Base-by-base conservation (phyloP, 2,329 filamentous ascomycete species). In the Emericellopsis cladophorae region DNA sequence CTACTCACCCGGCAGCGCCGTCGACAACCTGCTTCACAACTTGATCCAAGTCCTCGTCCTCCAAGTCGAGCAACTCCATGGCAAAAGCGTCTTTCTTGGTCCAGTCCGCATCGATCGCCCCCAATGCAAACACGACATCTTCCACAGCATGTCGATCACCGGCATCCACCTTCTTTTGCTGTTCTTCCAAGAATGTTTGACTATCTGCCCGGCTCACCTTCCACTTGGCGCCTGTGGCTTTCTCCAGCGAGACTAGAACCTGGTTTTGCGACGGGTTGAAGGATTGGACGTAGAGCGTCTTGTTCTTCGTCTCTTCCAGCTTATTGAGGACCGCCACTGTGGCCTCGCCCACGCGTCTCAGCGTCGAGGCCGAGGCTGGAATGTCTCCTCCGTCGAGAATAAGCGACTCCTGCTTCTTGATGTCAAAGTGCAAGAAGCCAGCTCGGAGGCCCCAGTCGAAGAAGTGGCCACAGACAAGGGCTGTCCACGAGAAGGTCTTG, bases 301-400 rank as follows among this genome's bases (percentile, higher is more conserved):
- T 57, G 52, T 80, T 79, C 49, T 61, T 63, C 1, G 73, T 77
- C 47, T 65, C 59, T 5, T 68, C 64, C 0, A 61, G 64, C n/a
- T 71, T 58, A 26, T 56, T 51, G 44, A 80, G 56, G 1, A 74
- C 60, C 0, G 65, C 65, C 0, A 67, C 67, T 1, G 77, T 62
- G 1, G 65, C 67, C 41, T 67, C 59, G 0, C 58, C 74, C 7
- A 79, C 56, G 5, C 66, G 61, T 0, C 53, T 50, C 5, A 79
- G 59, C 0, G 66, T 72, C 0, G 74, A 72, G 4, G 63, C 45
- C 15, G 66, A 70, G 47, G 76, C 68, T 4, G 52, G 49, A 3
- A 55, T 51, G 37, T 72, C 58, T 3, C 76, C 76, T 3, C 65
- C 68, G 48, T 79, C 70, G 14, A 66, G 67, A 5, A 79, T 55